Evolutionary conservation across 495 filamentous ascomycete species (phyloP), one percentile per base, ranked within the genome.

Genomic region (Xylaria flabelliformis): DNA sequence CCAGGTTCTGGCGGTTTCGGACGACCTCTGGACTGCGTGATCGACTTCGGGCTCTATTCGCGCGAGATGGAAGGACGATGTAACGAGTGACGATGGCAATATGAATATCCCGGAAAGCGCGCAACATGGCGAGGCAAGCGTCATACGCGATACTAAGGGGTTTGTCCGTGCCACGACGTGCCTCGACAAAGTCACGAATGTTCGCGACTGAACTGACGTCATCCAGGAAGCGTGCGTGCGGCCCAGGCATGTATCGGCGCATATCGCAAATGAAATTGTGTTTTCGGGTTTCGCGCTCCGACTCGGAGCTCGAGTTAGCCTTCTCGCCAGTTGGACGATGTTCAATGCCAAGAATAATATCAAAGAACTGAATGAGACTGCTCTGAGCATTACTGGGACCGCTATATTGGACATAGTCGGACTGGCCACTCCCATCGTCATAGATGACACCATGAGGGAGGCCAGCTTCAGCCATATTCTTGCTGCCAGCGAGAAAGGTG

Each of bases 211-310:
- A 83, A 55, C 88, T 87, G 26, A 97, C 90, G 64, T 95, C 90
- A 66, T 93, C 86, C 0, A 99, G 85, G 82, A 99, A 99, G 21
- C 92, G 91, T 1, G 94, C 91, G 76, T 99, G 96, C 0, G 93
- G 88, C 2, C 94, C 94, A 5, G 96, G 96, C 96, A 99, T 99
- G 83, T 99, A 99, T 3, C 84, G 87, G 63, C 94, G 93, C 96
- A 99, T 99, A 69, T 98, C 96, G 75, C 92, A 89, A 78, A 98
- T 94, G 85, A 99, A 99, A 74, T 94, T 94, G 82, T 98, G 90
- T 32, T 89, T 88, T 12, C 84, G 83, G 4, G 87, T 87, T 51
- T 89, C 86, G 17, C 84, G 80, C 48, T 85, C 83, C 44, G 80
- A 80, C 39, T 85, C 85, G 0, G 84, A 80, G n/a, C 77, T 44